Evolutionary conservation across 2,329 filamentous ascomycete genomes (phyloP), one percentile per base, ranked within the genome.

Genomic region (Apiospora aurea): DNA sequence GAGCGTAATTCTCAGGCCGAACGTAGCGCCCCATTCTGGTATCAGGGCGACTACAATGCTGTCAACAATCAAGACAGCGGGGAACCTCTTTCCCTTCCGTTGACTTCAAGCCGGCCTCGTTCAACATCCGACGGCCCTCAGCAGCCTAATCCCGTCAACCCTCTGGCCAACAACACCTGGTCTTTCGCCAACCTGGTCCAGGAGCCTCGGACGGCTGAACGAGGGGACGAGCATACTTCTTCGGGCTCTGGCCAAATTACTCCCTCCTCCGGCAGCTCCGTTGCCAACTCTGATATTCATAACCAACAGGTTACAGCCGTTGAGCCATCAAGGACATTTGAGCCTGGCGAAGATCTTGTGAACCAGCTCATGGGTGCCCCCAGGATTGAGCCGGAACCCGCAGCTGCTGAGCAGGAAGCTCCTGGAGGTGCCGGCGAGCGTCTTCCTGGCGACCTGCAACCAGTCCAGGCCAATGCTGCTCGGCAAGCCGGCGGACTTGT

Each of bases 141-240:
- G 61, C 77, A 79, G 7, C 82, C 81, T 4, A 80, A 83, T 11
- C 79, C 80, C 2, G 81, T 86, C 70, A 87, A 89, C 69, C 86
- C 87, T 0, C 78, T 91, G 21, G 89, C 85, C 0, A 89, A 89
- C 77, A 90, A 90, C 74, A 91, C 82, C 75, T 92, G 90, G 90
- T 86, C 85, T 0, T 91, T 91, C 75, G 82, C 83, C 4, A 81
- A 81, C 34, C 73, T 88, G 10, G 80, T 82, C 6, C 34, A 64
- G 34, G 57, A 64, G 34, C 34, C 57, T 14, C 3, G 18, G 2
- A 41, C 57, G 4, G 10, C 57, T 34, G 57, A 41, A n/a, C 57
- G 57, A 29, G 26, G 2, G 18, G 57, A 26, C 14, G 67, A 47
- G 24, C 64, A 69, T 24, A 61, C 70, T 5, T 69, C 64, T 10